Conservation (phyloP, 176 grass and related monocot genomes). For the Raddia distichophylla region DNA sequence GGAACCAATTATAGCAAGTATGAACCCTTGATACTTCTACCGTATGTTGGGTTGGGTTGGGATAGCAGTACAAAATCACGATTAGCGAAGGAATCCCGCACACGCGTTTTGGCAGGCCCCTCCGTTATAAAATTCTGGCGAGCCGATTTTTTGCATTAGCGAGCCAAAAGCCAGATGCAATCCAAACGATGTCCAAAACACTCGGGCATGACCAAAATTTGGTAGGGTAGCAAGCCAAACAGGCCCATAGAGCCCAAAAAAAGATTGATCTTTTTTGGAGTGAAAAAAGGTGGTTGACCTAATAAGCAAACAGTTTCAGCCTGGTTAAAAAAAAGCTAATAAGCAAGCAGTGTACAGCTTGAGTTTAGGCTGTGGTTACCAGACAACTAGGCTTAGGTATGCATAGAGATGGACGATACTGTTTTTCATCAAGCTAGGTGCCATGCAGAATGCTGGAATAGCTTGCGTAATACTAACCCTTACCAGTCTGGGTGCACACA, state of each 20-base stretch:
- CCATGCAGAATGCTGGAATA: background rate
- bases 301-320: background rate
- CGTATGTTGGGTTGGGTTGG: constrained; percentile 18
- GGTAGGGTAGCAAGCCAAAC: too few species aligned
- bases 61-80: background rate
- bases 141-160: too few species aligned
- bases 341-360: background rate
- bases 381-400: background rate
- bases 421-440: constrained; percentile 7
- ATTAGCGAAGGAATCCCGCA: too few species aligned
- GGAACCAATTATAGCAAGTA: background rate
- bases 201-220: too few species aligned
- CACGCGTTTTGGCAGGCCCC: too few species aligned
- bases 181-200: too few species aligned
- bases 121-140: too few species aligned
- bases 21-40: background rate
- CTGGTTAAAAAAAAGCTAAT: background rate
- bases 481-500: constrained; percentile 4
- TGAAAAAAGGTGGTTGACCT: background rate
- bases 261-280: background rate
- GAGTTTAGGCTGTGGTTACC: constrained; percentile 2
- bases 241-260: background rate
- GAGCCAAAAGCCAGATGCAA: too few species aligned
- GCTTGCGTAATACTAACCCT: constrained; percentile 7
- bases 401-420: background rate